These are phyloP conservation scores for Diaporthe velutina DNA, from an alignment of 2,329 filamentous ascomycete genomes.

Conservation along the genomic window DNA sequence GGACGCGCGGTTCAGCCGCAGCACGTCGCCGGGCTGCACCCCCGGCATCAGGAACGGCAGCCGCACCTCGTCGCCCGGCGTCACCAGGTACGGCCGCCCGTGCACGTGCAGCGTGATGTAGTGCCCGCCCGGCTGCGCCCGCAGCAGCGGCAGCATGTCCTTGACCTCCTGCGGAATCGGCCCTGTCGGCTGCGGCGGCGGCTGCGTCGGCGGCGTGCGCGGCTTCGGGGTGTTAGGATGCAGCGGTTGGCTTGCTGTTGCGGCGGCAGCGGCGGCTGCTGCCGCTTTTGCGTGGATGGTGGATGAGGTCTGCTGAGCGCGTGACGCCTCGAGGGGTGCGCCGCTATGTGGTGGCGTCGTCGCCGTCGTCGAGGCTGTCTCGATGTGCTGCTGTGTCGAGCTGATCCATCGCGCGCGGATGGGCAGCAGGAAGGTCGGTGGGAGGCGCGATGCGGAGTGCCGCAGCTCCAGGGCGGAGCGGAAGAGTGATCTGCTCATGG, in stretches of 20 bases:
- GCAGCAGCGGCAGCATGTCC: constrained; percentile 77
- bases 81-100: constrained; percentile 83
- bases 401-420: constrained; percentile 63
- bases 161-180: constrained; percentile 68
- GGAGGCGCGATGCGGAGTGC: constrained; percentile 57
- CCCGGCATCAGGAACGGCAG: constrained; percentile 85
- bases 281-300: constrained; percentile 19
- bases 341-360: constrained; percentile 29
- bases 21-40: constrained; percentile 83
- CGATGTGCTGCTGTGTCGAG: constrained; percentile 63
- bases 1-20: constrained; percentile 88
- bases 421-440: constrained; percentile 65
- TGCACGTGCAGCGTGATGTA: constrained; percentile 87
- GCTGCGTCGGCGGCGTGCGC: constrained; percentile 64
- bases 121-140: constrained; percentile 75
- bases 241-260: background rate
- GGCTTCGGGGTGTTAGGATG: constrained; percentile 55
- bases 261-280: background rate
- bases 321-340: constrained; percentile 13
- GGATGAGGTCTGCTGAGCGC: constrained; percentile 29
- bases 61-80: constrained; percentile 79
- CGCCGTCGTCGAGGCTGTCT: constrained; percentile 47
- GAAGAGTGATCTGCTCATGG: constrained; percentile 71
- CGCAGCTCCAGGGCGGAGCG: constrained; percentile 74
- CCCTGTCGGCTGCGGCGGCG: constrained; percentile 47